A percentile compares a stretch with the other conserved stretches of the same genome.
Evolutionary conservation across 2,329 filamentous ascomycete genomes (phyloP).

Genomic region (Dissoconium aciculare): DNA sequence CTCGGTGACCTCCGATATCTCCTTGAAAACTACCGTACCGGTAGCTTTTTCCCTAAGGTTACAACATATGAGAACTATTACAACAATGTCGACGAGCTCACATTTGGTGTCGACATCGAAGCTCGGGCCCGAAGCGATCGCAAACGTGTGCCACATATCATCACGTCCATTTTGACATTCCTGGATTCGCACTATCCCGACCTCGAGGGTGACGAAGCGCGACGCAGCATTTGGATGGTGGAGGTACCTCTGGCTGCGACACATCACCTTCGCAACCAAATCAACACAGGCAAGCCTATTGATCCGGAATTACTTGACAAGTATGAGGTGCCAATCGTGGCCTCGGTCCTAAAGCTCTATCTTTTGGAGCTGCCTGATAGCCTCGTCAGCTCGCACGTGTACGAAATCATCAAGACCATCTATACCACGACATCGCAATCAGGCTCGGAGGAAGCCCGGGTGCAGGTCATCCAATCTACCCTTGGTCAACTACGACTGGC

Average conservation of each 20-base stretch:
- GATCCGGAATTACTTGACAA: constrained; percentile 63
- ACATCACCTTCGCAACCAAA: constrained; percentile 63
- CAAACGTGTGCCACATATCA: constrained; percentile 83
- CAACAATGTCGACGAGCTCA: constrained; percentile 93
- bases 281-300: constrained; percentile 79
- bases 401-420: constrained; percentile 96
- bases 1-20: constrained; percentile 79
- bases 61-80: constrained; percentile 98
- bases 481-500: constrained; percentile 86
- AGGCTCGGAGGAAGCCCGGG: constrained; percentile 58
- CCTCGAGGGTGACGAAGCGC: constrained; percentile 85
- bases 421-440: constrained; percentile 73
- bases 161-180: constrained; percentile 88
- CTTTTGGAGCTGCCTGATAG: constrained; percentile 92
- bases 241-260: constrained; percentile 77
- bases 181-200: constrained; percentile 95
- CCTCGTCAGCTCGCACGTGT: constrained; percentile 94
- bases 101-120: constrained; percentile 95
- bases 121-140: constrained; percentile 82
- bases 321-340: constrained; percentile 88
- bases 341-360: constrained; percentile 84
- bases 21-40: constrained; percentile 91
- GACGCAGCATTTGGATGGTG: constrained; percentile 83
- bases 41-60: constrained; percentile 78
- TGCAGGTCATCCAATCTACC: constrained; percentile 88